phyloP scores from a whole-genome alignment of 305 asterid genomes.

The Fraxinus xanthoxyloides region DNA sequence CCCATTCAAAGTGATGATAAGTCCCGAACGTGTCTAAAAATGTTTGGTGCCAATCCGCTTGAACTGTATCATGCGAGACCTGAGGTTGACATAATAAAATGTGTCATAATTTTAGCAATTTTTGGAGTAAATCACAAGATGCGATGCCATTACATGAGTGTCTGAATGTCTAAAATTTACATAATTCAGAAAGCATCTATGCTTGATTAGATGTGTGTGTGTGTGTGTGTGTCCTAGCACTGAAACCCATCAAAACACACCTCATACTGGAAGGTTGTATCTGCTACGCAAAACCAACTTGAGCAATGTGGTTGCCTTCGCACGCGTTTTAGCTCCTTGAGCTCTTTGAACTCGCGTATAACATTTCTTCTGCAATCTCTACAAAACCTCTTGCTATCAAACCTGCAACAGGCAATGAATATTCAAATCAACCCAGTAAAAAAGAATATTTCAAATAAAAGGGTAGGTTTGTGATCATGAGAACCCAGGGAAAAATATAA shows the following conservation, averaged over 20 bases:
- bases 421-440: background rate
- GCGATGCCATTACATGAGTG: slow-evolving; percentile 8
- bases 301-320: slow-evolving; percentile 86
- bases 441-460: background rate
- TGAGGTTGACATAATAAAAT: slow-evolving; percentile 38
- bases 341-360: slow-evolving; percentile 95
- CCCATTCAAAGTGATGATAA: slow-evolving; percentile 98
- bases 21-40: slow-evolving; percentile 73
- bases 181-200: background rate
- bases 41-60: slow-evolving; percentile 90
- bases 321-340: slow-evolving; percentile 90
- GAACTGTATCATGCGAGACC: slow-evolving; percentile 87
- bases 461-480: background rate
- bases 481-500: background rate
- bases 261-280: slow-evolving; percentile 92
- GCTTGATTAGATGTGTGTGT: background rate
- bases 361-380: slow-evolving; percentile 99
- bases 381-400: slow-evolving; percentile 97
- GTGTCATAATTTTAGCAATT: slow-evolving; percentile 30
- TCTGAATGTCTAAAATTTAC: slow-evolving; percentile 15
- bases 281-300: slow-evolving; percentile 95
- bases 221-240: background rate
- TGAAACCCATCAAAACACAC: slow-evolving; percentile 34
- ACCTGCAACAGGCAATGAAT: slow-evolving; percentile 47
- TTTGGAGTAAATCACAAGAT: slow-evolving; percentile 12